Evolutionary conservation across 23 red algal species (phyloP), one percentile per base, ranked within the genome.

Genomic region (Gracilaria vermiculophylla): DNA sequence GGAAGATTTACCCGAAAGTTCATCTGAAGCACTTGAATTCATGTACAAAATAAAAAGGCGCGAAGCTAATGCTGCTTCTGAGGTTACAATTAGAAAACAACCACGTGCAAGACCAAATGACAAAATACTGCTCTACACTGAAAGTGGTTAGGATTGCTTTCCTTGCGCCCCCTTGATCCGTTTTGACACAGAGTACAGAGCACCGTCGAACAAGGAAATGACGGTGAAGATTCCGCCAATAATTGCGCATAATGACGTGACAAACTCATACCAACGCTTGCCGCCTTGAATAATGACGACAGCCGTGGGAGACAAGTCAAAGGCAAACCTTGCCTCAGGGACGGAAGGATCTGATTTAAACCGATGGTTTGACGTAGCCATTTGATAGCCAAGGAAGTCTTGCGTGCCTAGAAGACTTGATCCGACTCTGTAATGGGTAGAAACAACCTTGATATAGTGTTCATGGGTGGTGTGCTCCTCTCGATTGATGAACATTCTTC

Each of bases 181-280:
- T 42, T 94, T 89, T 25, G 65, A 6, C 24, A 90, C 57, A 23
- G 77, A 83, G 49, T 94, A 88, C 65, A 94, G 57, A 0, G 85
- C 84, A 44, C 92, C 92, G 48, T 94, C 92, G 28, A 90, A 69
- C 37, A 94, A 52, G 15, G 77, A 80, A 39, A 94, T 35, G n/a
- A 94, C 92, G 20, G 85, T 90, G 27, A 89, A 94, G 27, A 86
- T 81, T 10, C 92, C 92, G 49, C 92, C 92, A 31, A 94, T 53
- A 47, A 94, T 94, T 1, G 92, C 92, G 32, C 82, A 85, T 53
- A 94, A 58, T 45, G 76, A 88, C 16, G 92, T 94, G 64, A 94
- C 73, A 82, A 94, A 94, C 58, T 94, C 92, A 73, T 94, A 94
- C 92, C 92, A 94, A 12, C 92, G 92, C 69, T 87, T 85, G 16